Evolutionary conservation across 2,329 filamentous ascomycete species (phyloP), one percentile per base, ranked within the genome.

Genomic region (Penicillium sp.): DNA sequence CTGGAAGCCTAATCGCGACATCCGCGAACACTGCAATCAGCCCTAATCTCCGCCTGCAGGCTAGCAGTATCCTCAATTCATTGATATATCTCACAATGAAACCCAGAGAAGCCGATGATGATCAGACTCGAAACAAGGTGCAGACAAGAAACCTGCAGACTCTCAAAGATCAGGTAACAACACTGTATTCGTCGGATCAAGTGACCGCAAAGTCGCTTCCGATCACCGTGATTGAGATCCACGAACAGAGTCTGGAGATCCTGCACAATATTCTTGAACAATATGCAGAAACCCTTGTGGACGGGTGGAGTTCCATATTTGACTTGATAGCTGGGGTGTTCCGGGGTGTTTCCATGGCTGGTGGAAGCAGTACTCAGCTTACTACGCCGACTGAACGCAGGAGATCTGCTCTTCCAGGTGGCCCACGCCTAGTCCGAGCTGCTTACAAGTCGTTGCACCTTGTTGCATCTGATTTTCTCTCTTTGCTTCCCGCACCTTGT

Each of bases 381-480:
- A 58, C 45, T 45, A 53, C 59, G 28, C 54, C 56, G 40, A 64
- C 64, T 28, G 59, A 61, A 51, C 65, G 66, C 54, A 69, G 68
- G 40, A 64, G 63, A 44, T 66, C 66, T 26, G 65, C 73, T 33
- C 65, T 72, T 51, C 71, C 76, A 35, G 76, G 74, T 53, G 94
- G 93, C 13, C 84, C 88, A 49, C 89, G 89, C 66, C 85, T 98
- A 24, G 91, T 97, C 56, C 87, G 93, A 64, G 90, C 92, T 17
- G 91, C 94, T 0, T 99, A 99, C 75, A 90, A 88, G 66, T 96
- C 93, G 2, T 82, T 96, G 13, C 92, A 98, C 75, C 86, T 99
- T 3, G 90, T 99, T 50, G 96, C 93, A 76, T 97, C 95, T 0
- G 95, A 99, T 76, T 99, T 99, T 72, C 80, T 99, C 37, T 84